phyloP scores from a whole-genome alignment of 345 rosid species.

The Sonneratia caseolaris region DNA sequence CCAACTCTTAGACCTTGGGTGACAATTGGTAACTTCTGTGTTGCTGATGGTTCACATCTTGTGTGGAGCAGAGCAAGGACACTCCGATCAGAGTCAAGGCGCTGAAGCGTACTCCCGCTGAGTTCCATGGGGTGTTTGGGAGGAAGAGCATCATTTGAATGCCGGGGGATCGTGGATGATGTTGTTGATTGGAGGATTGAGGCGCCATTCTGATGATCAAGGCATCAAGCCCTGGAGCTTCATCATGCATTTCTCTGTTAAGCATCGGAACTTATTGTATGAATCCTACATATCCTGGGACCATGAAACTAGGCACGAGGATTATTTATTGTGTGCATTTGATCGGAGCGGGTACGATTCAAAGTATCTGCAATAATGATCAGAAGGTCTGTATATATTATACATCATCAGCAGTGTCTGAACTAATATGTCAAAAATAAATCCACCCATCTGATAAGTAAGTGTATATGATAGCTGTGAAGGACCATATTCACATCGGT shows the following conservation, averaged over 20 bases:
- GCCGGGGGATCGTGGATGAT: background rate
- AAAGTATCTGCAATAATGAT: background rate
- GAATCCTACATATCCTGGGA: background rate
- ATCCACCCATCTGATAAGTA: no score
- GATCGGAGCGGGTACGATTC: background rate
- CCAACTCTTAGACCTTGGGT: background rate
- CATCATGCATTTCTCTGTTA: background rate
- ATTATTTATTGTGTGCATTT: background rate
- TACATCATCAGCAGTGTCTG: background rate
- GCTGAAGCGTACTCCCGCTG: slow-evolving; percentile 61
- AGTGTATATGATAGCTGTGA: no score
- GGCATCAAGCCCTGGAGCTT: background rate
- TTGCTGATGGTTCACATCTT: background rate
- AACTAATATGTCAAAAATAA: background rate
- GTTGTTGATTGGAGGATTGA: background rate
- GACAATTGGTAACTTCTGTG: background rate
- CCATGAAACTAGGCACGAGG: background rate
- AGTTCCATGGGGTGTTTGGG: slow-evolving; percentile 53
- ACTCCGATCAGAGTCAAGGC: slow-evolving; percentile 73
- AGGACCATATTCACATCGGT: no score
- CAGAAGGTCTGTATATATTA: background rate
- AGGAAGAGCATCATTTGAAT: slow-evolving; percentile 29
- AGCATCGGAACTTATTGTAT: background rate
- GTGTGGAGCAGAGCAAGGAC: slow-evolving; percentile 58
- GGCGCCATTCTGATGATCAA: background rate